Conservation (phyloP, 116 monocot genomes). For the Posidonia oceanica region DNA sequence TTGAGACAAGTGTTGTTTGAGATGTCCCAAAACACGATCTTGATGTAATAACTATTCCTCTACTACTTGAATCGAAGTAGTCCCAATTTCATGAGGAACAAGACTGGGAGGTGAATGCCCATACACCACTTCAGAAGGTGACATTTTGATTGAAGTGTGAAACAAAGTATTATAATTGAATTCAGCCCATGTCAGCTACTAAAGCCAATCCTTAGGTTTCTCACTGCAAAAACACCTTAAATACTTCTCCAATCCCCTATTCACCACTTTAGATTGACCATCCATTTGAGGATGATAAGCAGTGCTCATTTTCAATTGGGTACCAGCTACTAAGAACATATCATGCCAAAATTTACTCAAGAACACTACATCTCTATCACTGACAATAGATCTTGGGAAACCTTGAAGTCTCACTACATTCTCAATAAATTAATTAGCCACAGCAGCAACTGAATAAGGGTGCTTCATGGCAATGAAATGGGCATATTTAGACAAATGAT, state of each 20-base stretch:
- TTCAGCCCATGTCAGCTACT: neutral
- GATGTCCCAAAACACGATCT: neutral
- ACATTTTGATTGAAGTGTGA: neutral
- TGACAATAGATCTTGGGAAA: neutral
- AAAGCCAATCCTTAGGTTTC: neutral
- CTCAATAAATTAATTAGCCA: neutral
- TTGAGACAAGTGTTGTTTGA: neutral
- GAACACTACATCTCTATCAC: neutral
- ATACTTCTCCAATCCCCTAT: neutral
- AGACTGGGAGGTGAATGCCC: neutral
- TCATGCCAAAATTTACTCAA: neutral
- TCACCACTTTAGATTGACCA: neutral
- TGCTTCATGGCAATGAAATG: conserved; percentile 2
- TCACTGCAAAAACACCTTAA: neutral
- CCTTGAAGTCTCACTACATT: neutral
- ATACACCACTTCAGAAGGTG: conserved; percentile 1
- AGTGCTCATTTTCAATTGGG: neutral
- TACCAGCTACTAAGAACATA: neutral
- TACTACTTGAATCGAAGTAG: neutral
- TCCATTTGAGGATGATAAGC: conserved; percentile 1
- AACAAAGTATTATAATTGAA: neutral
- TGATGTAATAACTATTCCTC: neutral
- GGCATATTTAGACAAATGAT: conserved; percentile 7
- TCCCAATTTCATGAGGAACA: neutral
- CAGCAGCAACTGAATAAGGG: neutral